These are phyloP conservation scores for Keithomyces neogunnii DNA, from an alignment of 2,329 filamentous ascomycete species.

Conservation along the genomic window DNA sequence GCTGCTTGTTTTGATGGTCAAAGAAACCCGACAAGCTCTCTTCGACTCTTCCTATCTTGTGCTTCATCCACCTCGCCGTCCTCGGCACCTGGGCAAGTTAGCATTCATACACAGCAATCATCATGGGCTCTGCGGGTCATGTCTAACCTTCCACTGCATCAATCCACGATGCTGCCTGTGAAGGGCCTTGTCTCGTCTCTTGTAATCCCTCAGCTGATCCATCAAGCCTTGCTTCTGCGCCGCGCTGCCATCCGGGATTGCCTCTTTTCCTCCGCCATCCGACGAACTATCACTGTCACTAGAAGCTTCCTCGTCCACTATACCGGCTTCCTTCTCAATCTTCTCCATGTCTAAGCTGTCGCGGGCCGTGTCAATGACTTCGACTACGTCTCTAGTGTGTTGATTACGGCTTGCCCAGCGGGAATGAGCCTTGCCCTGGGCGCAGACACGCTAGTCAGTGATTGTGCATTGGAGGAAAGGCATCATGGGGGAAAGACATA, in stretches of 20 bases:
- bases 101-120: background rate
- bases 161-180: constrained; percentile 59
- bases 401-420: constrained; percentile 25
- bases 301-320: constrained; percentile 23
- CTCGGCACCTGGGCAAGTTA: constrained; percentile 24
- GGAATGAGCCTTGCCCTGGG: constrained; percentile 26
- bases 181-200: constrained; percentile 47
- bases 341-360: constrained; percentile 23
- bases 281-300: constrained; percentile 21
- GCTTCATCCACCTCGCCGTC: constrained; percentile 40
- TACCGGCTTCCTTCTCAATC: constrained; percentile 25
- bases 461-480: background rate
- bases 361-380: constrained; percentile 37
- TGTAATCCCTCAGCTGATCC: constrained; percentile 51
- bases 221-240: constrained; percentile 35
- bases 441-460: background rate
- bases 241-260: constrained; percentile 28
- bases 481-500: constrained; percentile 9
- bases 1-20: constrained; percentile 48
- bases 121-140: background rate
- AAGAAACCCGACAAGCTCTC: constrained; percentile 50
- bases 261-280: constrained; percentile 29
- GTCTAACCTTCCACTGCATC: constrained; percentile 58
- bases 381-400: constrained; percentile 28
- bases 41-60: constrained; percentile 48